These are phyloP conservation scores for Cydonia oblonga DNA, from an alignment of 331 rosid genomes.

Conservation along the genomic window DNA sequence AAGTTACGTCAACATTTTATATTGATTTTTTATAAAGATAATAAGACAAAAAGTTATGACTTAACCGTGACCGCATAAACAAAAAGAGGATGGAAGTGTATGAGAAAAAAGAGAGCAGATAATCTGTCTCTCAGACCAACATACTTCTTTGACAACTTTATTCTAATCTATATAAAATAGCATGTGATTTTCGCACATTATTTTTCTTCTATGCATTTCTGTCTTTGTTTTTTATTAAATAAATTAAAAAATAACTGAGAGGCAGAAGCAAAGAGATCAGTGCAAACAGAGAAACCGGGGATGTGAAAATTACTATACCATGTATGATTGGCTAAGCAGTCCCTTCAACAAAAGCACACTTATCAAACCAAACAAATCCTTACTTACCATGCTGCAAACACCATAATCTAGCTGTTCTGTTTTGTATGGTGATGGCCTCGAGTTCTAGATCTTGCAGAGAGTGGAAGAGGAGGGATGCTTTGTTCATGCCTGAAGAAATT, in stretches of 20 bases:
- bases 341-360: neutral
- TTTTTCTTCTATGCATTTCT: neutral
- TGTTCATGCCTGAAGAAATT: conserved; percentile 87
- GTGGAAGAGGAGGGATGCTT: conserved; percentile 68
- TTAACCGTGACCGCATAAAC: no score
- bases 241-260: no score
- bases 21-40: no score
- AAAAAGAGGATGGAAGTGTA: no score
- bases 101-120: no score
- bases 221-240: neutral
- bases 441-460: neutral
- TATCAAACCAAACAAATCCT: neutral
- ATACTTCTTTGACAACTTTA: neutral
- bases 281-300: neutral
- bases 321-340: neutral
- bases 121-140: no score
- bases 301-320: neutral
- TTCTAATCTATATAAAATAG: neutral
- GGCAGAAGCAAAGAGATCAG: neutral
- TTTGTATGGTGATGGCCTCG: neutral
- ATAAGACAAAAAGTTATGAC: no score
- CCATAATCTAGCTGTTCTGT: neutral
- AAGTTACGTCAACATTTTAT: no score
- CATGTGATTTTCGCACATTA: neutral
- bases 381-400: neutral